phyloP scores from a whole-genome alignment of 1,284 basidiomycete species.

The Pseudozyma thailandica region DNA sequence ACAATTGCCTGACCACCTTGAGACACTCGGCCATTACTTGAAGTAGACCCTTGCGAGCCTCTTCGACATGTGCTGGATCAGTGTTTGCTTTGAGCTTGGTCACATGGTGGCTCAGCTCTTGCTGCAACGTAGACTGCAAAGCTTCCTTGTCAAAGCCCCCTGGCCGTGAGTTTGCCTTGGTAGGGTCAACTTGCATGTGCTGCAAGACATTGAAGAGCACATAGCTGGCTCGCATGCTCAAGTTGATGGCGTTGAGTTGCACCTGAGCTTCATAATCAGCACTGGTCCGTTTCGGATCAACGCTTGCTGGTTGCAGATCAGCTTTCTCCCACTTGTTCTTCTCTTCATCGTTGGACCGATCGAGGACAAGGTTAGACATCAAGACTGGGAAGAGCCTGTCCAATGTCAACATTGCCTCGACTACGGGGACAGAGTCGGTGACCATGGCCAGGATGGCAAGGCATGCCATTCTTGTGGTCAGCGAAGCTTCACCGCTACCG shows the following conservation, averaged over 20 bases:
- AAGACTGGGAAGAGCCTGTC: constrained; percentile 26
- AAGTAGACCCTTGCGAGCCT: constrained; percentile 27
- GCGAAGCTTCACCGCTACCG: constrained; percentile 29
- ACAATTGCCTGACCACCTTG: constrained; percentile 14
- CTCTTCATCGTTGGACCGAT: constrained; percentile 23
- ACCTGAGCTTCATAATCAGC: constrained; percentile 12
- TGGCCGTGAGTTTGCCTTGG: not conserved
- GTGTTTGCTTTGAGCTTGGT: constrained; percentile 9
- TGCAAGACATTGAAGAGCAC: constrained; percentile 34
- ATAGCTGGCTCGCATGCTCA: constrained; percentile 32
- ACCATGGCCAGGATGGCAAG: constrained; percentile 35
- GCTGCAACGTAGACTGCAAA: constrained; percentile 17
- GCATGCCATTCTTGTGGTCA: constrained; percentile 32
- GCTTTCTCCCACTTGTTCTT: constrained; percentile 30
- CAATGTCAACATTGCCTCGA: constrained; percentile 19
- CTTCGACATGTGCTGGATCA: constrained; percentile 19
- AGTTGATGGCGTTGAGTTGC: constrained; percentile 33
- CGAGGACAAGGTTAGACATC: constrained; percentile 17
- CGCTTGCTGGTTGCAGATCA: constrained; percentile 11
- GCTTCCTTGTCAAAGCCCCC: constrained; percentile 13
- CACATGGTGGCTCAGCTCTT: constrained; percentile 18
- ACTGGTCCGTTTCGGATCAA: not conserved
- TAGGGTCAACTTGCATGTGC: not conserved
- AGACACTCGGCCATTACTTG: constrained; percentile 35
- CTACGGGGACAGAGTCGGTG: constrained; percentile 12